These are phyloP conservation scores for Babesia caballi DNA, from an alignment of 169 alveolate species.

Conservation along the genomic window DNA sequence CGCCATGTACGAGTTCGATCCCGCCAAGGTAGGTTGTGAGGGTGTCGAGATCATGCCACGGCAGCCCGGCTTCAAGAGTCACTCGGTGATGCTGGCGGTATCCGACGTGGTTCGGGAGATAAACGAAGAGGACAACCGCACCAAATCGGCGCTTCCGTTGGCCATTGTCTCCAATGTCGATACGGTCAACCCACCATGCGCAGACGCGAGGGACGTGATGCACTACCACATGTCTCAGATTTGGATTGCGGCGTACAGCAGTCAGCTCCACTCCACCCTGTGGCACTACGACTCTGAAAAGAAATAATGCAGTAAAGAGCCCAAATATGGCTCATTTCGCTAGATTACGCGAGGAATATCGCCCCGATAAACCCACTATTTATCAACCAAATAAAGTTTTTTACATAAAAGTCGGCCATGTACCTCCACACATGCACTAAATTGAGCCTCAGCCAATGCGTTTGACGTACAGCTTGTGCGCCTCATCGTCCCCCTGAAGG, in stretches of 20 bases:
- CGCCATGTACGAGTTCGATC: neutral
- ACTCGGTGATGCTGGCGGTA: neutral
- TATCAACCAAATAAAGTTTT: no score
- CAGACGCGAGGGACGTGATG: neutral
- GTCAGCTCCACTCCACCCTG: neutral
- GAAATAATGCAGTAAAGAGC: neutral
- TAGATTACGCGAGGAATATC: no score
- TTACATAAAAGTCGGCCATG: no score
- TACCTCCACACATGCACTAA: no score
- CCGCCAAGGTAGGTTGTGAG: neutral
- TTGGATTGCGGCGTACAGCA: constrained; percentile 34
- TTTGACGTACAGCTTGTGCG: constrained; percentile 46
- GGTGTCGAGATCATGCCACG: neutral
- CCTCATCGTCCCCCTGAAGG: constrained; percentile 25
- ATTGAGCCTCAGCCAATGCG: constrained; percentile 46
- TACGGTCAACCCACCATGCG: neutral
- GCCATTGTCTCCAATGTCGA: neutral
- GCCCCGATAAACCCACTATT: no score
- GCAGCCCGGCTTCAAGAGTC: neutral
- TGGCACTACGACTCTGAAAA: constrained; percentile 3
- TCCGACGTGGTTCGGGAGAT: constrained; percentile 30
- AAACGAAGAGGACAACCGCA: neutral
- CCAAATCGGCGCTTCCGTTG: constrained; percentile 29
- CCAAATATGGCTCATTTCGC: neutral
- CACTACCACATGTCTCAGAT: constrained; percentile 29